Evolutionary conservation across 192 early-diverging fungal species (phyloP), one percentile per base, ranked within the genome.

Genomic region (Gigaspora rosea): DNA sequence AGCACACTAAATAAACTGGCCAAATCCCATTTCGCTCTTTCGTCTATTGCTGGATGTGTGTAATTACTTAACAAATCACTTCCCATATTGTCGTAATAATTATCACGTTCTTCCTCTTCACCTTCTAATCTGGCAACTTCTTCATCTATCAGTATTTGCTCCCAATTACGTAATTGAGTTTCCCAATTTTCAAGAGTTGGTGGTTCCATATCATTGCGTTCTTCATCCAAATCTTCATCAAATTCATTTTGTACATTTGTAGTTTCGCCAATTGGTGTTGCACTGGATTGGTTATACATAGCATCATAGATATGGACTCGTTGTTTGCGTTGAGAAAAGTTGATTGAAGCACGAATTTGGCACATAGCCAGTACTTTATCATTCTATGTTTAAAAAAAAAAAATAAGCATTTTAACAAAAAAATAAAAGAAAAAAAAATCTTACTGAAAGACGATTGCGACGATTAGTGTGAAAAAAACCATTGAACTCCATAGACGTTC

Each of bases 41-140:
- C 27, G 1, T 27, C 27, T 27, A 27, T 27, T 1, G 1, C 27
- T 1, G 27, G 68, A 32, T 70, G 20, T 1, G 8, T 70, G 20
- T 70, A 70, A 48, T 13, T n/a, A 27, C 48, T 70, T 51, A 70
- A 70, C 46, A 70, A 52, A 27, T 70, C 20, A 70, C 46, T 47
- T 48, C 27, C 50, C 27, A 27, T 27, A 27, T 27, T 27, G 50
- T 35, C 15, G 3, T 46, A 36, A 69, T 48, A 12, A 35, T 41
- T 48, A 70, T 52, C 36, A n/a, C 15, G 6, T 70, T 18, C 13
- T 70, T 35, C 68, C 2, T 70, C 20, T 0, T 13, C 46, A 70
- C 20, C 18, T 27, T 47, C 11, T 47, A 12, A 15, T 27, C 46
- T 13, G 36, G 27, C 27, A 27, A 27, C 27, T 1, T 27, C 27